Evolutionary conservation across 345 rosid species (phyloP), one percentile per base, ranked within the genome.

Genomic region (Lepidium didymum): DNA sequence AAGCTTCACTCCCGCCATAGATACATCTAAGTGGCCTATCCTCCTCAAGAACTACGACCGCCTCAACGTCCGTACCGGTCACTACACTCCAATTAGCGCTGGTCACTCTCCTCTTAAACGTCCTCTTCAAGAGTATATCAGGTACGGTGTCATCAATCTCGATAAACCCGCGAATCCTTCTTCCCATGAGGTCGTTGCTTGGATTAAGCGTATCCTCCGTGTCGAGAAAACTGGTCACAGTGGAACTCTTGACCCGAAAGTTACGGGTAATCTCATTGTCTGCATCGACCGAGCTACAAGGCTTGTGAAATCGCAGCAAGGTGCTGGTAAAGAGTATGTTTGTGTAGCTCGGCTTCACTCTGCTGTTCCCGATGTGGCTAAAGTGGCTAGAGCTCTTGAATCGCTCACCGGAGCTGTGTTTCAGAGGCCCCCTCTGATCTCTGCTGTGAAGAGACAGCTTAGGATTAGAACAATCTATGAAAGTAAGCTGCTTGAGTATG

Each of bases 131-230:
- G 96, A 90, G 7, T 92, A 90, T 75, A 80, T 90, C 77, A 80
- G 86, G 78, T 90, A 90, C 75, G 96, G 98, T 8, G 42, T 93
- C 31, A 52, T 93, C 58, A 93, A 93, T 57, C 96, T 93, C 10
- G 98, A 93, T 42, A 93, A 93, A 56, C 98, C 98, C 0, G 86
- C 98, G 11, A 93, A 93, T 67, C 98, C 98, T 0, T 90, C 98
- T 11, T 90, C 98, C 0, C 98, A 93, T 34, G 98, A 93, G 80
- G 98, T 93, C 18, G 98, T 93, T 9, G 98, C 98, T 7, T 93
- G 97, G 98, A 91, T 93, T 42, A 93, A 93, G 63, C 89, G 98
- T 25, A 90, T 93, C 56, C 80, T 93, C 36, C 86, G 87, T 8
- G 92, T 84, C n/a, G 98, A 93, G 0, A 93, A 90, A 51, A 90